Evolutionary conservation across 73 alveolate species (phyloP).

Genomic region (Effrenium voratum): DNA sequence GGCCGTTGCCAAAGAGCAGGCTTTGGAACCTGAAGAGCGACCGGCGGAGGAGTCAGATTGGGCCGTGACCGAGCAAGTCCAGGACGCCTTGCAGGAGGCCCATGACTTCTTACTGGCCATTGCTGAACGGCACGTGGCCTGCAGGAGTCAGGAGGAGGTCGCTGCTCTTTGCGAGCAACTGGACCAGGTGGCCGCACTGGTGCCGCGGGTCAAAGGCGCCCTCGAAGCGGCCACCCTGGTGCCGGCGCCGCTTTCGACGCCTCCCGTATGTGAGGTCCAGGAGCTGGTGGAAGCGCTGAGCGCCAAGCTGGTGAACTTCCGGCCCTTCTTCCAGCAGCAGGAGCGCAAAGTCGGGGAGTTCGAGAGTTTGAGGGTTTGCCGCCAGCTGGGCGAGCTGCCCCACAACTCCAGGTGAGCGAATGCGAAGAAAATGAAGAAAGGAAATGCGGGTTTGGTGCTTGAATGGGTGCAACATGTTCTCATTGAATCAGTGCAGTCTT

Average conservation of each 20-base stretch:
- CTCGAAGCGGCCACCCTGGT: constrained; percentile 2
- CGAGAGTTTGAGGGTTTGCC: constrained; percentile 64
- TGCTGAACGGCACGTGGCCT: constrained; percentile 53
- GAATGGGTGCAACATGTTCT: neutral
- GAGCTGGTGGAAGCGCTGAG: constrained; percentile 9
- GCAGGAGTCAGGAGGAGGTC: constrained; percentile 32
- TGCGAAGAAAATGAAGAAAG: neutral
- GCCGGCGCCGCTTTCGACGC: neutral
- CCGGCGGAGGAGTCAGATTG: constrained; percentile 28
- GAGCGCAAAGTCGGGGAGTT: constrained; percentile 6
- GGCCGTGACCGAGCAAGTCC: constrained; percentile 88
- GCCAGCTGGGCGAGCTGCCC: neutral
- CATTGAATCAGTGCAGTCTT: neutral
- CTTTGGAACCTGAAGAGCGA: neutral
- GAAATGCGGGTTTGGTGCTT: neutral
- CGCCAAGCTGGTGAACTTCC: no score
- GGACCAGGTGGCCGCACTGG: constrained; percentile 3
- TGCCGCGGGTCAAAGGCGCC: neutral
- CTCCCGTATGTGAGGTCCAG: neutral
- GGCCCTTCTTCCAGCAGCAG: constrained; percentile 72
- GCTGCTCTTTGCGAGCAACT: neutral
- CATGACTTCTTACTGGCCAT: constrained; percentile 42
- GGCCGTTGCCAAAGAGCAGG: neutral
- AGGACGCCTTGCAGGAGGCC: constrained; percentile 24
- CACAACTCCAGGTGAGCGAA: neutral